Percentiles rank a stretch among this genome's conserved stretches.
Evolutionary conservation across 345 rosid genomes (phyloP).

Genomic region (Chamaenerion angustifolium): DNA sequence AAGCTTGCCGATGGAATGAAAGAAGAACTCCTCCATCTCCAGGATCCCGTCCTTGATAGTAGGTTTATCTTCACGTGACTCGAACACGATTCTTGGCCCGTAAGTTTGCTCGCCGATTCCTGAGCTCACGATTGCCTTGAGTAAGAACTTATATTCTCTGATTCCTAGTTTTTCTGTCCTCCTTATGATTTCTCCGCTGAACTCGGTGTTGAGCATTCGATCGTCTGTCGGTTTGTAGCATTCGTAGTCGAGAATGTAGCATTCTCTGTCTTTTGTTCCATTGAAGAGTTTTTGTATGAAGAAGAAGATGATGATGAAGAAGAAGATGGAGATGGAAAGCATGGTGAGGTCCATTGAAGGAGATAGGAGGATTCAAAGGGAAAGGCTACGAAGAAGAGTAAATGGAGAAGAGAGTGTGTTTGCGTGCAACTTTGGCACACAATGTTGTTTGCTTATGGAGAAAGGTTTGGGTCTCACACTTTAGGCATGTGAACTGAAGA

Average conservation of each 20-base stretch:
- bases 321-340: slow-evolving; percentile 18
- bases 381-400: not conserved
- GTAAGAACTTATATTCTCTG: slow-evolving; percentile 45
- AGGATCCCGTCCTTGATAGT: slow-evolving; percentile 32
- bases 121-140: slow-evolving; percentile 56
- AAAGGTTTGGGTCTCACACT: not conserved
- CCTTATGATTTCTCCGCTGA: slow-evolving; percentile 30
- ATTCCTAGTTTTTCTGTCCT: slow-evolving; percentile 40
- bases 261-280: slow-evolving; percentile 28
- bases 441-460: too few species aligned
- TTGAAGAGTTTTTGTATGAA: slow-evolving; percentile 26
- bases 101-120: slow-evolving; percentile 65
- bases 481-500: not conserved
- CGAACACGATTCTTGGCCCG: slow-evolving; percentile 44
- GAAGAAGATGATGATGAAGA: slow-evolving; percentile 18
- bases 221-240: slow-evolving; percentile 49
- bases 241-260: slow-evolving; percentile 53
- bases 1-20: slow-evolving; percentile 46
- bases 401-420: too few species aligned
- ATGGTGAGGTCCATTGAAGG: slow-evolving; percentile 13
- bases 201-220: slow-evolving; percentile 33
- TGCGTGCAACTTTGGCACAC: too few species aligned
- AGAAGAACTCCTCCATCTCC: slow-evolving; percentile 83
- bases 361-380: not conserved
- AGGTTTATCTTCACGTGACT: slow-evolving; percentile 46